Conservation (phyloP, 129 eudicot genomes). For the Sambucus nigra region DNA sequence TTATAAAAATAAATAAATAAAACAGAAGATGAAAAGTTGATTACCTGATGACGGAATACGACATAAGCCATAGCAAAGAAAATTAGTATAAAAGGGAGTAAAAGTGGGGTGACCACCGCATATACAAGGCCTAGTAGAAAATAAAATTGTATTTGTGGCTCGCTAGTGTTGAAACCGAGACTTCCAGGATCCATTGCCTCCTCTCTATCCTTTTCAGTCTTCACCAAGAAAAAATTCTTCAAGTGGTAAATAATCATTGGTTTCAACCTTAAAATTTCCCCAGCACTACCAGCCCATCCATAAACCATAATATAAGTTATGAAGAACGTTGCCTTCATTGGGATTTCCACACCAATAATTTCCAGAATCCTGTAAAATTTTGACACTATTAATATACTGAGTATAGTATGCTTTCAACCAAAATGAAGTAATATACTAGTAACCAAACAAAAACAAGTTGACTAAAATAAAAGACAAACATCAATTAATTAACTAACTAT, state of each 20-base stretch:
- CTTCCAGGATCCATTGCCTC: conserved; percentile 98
- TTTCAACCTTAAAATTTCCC: conserved; percentile 80
- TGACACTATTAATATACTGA: neutral
- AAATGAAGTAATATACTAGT: too few species aligned
- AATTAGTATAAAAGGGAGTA: conserved; percentile 77
- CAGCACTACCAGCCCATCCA: conserved; percentile 98
- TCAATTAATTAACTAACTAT: too few species aligned
- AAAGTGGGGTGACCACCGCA: conserved; percentile 86
- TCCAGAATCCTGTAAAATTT: conserved; percentile 45
- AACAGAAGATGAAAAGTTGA: neutral
- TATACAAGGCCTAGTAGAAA: conserved; percentile 85
- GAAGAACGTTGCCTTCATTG: conserved; percentile 94
- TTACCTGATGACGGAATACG: conserved; percentile 95
- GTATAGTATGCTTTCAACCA: neutral
- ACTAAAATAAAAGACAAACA: too few species aligned
- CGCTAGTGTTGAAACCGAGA: conserved; percentile 79
- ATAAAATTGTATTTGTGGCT: conserved; percentile 89
- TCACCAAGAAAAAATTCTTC: conserved; percentile 82
- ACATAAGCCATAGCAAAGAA: conserved; percentile 83
- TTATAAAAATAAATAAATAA: conserved; percentile 17
- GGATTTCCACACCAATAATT: conserved; percentile 77
- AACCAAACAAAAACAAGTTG: neutral
- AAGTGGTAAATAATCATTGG: conserved; percentile 76
- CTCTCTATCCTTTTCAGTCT: conserved; percentile 93
- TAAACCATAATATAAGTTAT: conserved; percentile 92